Base-by-base conservation (phyloP, 2,329 filamentous ascomycete genomes). In the Coniochaeta sp. region DNA sequence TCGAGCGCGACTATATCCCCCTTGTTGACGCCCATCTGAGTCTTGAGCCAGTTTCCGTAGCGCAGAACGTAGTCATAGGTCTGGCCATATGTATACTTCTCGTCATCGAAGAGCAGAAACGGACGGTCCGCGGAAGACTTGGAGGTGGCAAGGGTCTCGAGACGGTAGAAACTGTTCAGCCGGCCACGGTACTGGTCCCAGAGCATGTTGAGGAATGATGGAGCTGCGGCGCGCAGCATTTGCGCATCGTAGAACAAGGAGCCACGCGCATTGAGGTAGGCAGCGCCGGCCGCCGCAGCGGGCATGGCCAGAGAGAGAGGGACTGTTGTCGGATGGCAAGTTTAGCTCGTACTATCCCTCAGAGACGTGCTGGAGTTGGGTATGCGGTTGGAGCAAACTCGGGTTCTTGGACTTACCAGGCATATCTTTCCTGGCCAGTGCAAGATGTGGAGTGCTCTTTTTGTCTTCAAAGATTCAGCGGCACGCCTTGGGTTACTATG, bases 1-100 rank as follows among this genome's bases (percentile, higher is more conserved):
- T 95, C 82, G 66, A 96, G 80, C 9, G 90, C 91, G 19, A 96
- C 88, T 36, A 96, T 85, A 58, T 96, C 90, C 52, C 83, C 84
- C 28, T 85, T 82, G 65, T 86, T 81, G 55, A 96, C 78, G 33
- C 79, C 79, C 58, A 87, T 81, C 11, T 75, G 80, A 1, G 81
- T 80, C 71, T 86, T 87, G 59, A 96, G 76, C 89, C 89, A 96
- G 59, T 82, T 79, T 31, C 89, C 91, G 68, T 93, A 90, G 62
- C 86, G 86, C 47, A 96, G 76, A 1, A 83, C 82, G 9, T 75
- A 81, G 59, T 91, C 82, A 72, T 96, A 95, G 1, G 83, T 80
- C 67, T 95, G 80, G n/a, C 83, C 84, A 71, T 90, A 96, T 1
- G 89, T 91, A 80, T 88, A 91, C 44, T 75, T 77, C 59, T 76